Evolutionary conservation across 441 rosid species (phyloP).

Genomic region (Syzygium malaccense): DNA sequence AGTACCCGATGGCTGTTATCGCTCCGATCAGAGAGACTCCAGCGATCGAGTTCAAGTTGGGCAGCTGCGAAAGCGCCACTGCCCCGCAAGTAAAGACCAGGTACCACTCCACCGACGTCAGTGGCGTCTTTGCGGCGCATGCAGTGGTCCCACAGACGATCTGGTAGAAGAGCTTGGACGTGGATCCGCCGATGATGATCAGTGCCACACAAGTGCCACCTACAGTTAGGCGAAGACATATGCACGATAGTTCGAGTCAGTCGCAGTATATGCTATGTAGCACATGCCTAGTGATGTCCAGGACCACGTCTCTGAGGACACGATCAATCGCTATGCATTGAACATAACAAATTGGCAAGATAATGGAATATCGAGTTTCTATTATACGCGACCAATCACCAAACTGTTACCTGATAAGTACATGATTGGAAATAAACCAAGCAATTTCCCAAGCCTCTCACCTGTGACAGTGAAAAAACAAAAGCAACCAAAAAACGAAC

Average conservation of each 20-base stretch:
- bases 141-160: not conserved
- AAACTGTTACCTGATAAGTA: slow-evolving; percentile 1
- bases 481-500: not conserved
- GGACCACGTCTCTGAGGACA: not conserved
- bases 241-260: not conserved
- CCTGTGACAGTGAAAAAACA: not conserved
- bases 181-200: slow-evolving; percentile 19
- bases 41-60: slow-evolving; percentile 19
- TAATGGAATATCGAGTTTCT: not conserved
- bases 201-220: slow-evolving; percentile 12
- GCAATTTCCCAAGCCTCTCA: slow-evolving; percentile 10
- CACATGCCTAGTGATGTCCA: not conserved
- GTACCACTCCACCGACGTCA: slow-evolving; percentile 14
- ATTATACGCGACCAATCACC: not conserved
- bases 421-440: slow-evolving; percentile 21
- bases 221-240: not conserved
- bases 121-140: not conserved
- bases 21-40: slow-evolving; percentile 16
- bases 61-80: slow-evolving; percentile 13
- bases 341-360: not conserved
- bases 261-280: not conserved
- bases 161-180: slow-evolving; percentile 6
- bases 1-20: slow-evolving; percentile 8
- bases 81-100: slow-evolving; percentile 15
- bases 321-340: not conserved